These are phyloP conservation scores for Pistacia integerrima DNA, from an alignment of 345 rosid species.

Conservation along the genomic window DNA sequence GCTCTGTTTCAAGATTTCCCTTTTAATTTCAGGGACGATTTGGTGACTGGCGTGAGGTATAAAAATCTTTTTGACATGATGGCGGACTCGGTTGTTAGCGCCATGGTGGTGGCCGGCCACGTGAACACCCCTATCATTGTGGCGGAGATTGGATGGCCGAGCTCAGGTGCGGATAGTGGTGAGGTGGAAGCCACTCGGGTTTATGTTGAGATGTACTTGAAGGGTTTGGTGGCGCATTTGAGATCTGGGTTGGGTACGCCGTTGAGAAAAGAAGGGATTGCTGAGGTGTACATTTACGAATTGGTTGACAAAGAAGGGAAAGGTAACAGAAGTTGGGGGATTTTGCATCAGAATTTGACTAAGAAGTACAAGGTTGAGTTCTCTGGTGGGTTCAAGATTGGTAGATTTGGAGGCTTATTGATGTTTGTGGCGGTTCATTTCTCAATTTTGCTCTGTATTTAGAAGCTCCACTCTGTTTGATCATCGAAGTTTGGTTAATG, in stretches of 20 bases:
- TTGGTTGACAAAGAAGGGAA: conserved; percentile 54
- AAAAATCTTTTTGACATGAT: conserved; percentile 87
- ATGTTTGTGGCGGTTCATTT: conserved; percentile 13
- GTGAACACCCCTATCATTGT: conserved; percentile 76
- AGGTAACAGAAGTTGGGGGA: conserved; percentile 69
- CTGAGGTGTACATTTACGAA: conserved; percentile 72
- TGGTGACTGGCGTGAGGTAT: conserved; percentile 77
- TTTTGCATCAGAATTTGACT: conserved; percentile 65
- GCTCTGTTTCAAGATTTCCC: conserved; percentile 80
- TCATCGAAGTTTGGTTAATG: not conserved
- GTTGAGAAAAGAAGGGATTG: conserved; percentile 74
- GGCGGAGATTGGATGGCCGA: conserved; percentile 96
- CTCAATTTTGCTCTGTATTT: conserved; percentile 1
- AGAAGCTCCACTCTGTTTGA: not conserved
- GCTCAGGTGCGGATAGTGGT: conserved; percentile 47
- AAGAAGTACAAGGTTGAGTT: conserved; percentile 59
- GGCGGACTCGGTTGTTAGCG: conserved; percentile 73
- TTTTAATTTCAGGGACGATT: conserved; percentile 77
- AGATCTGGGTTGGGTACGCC: conserved; percentile 75
- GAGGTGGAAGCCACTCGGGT: conserved; percentile 74
- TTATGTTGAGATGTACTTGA: conserved; percentile 70
- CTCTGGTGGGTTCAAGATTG: conserved; percentile 31
- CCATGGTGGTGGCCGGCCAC: conserved; percentile 81
- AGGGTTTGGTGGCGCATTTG: conserved; percentile 64
- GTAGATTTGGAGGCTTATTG: conserved; percentile 10